Percentiles rank a stretch among this genome's conserved stretches.
phyloP scores from a whole-genome alignment of 2,329 filamentous ascomycete genomes.

The Ophiocordyceps robertsii region DNA sequence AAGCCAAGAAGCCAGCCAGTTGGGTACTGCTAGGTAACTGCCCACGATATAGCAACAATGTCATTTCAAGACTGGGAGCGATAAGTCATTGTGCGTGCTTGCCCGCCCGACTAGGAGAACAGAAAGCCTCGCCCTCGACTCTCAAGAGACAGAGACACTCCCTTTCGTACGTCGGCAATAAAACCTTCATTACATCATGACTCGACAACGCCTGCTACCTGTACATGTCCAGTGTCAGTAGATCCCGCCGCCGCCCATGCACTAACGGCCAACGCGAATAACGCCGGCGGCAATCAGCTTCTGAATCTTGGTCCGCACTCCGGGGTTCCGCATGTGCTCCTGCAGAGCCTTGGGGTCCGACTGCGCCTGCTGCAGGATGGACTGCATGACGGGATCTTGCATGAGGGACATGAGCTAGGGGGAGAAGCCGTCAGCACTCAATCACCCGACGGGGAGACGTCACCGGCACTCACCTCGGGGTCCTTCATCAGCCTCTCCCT shows the following conservation, averaged over 20 bases:
- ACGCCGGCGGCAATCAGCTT: conserved; percentile 89
- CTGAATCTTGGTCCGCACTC: conserved; percentile 77
- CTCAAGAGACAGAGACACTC: no score
- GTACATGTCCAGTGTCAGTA: not conserved
- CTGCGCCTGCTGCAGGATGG: conserved; percentile 93
- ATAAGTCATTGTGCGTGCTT: no score
- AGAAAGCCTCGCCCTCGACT: no score
- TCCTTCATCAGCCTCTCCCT: conserved; percentile 81
- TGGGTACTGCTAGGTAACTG: no score
- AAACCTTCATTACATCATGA: conserved; percentile 1
- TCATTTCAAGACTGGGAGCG: no score
- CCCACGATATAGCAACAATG: no score
- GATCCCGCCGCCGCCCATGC: no score
- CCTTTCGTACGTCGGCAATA: not conserved
- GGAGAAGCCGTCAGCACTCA: conserved; percentile 2
- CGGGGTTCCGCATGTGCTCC: conserved; percentile 93
- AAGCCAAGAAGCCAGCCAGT: no score
- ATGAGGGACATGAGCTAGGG: conserved; percentile 71
- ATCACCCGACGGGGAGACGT: not conserved
- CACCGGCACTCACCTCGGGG: conserved; percentile 56
- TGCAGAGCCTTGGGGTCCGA: conserved; percentile 81
- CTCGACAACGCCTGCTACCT: conserved; percentile 2
- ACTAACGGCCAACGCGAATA: conserved; percentile 55
- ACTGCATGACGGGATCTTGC: conserved; percentile 95
- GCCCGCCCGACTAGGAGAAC: no score